These are phyloP conservation scores for Ilyonectria destructans DNA, from an alignment of 2,329 filamentous ascomycete species.

Conservation along the genomic window DNA sequence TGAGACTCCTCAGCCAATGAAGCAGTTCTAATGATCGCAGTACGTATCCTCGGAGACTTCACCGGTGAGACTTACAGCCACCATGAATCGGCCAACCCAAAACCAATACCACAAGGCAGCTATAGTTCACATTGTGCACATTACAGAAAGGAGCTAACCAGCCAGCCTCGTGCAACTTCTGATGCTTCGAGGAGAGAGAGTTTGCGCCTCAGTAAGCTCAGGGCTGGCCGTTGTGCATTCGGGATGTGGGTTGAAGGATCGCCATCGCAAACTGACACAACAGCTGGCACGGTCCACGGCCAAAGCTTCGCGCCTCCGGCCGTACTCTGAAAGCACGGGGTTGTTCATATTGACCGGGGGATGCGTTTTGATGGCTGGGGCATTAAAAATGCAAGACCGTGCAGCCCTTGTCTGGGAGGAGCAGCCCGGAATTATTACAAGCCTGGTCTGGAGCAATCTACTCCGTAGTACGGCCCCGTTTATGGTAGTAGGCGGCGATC, in stretches of 20 bases:
- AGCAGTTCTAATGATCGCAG: conserved; percentile 6
- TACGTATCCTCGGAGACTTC: conserved; percentile 23
- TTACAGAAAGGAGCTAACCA: background rate
- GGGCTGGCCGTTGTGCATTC: conserved; percentile 13
- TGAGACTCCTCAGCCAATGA: conserved; percentile 25
- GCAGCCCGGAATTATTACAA: conserved; percentile 30
- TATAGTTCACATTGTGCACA: background rate
- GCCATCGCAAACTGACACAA: background rate
- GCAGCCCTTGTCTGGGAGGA: conserved; percentile 36
- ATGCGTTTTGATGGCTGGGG: conserved; percentile 27
- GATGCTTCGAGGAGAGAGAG: conserved; percentile 1
- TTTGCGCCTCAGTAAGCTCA: background rate
- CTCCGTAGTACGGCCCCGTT: background rate
- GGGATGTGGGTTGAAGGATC: conserved; percentile 25
- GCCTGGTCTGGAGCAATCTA: conserved; percentile 24
- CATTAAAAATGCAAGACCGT: conserved; percentile 44
- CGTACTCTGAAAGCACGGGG: conserved; percentile 24
- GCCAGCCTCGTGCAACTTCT: background rate
- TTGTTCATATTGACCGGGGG: conserved; percentile 13
- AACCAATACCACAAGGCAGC: background rate
- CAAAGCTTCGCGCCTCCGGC: conserved; percentile 27
- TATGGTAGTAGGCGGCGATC: conserved; percentile 9
- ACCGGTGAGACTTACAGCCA: conserved; percentile 10
- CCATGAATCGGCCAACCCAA: conserved; percentile 23
- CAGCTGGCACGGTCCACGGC: conserved; percentile 32